A percentile compares a stretch with the other conserved stretches of the same genome.
These are phyloP conservation scores for Mariannaea elegans DNA, from an alignment of 2,329 filamentous ascomycete species.

Conservation along the genomic window DNA sequence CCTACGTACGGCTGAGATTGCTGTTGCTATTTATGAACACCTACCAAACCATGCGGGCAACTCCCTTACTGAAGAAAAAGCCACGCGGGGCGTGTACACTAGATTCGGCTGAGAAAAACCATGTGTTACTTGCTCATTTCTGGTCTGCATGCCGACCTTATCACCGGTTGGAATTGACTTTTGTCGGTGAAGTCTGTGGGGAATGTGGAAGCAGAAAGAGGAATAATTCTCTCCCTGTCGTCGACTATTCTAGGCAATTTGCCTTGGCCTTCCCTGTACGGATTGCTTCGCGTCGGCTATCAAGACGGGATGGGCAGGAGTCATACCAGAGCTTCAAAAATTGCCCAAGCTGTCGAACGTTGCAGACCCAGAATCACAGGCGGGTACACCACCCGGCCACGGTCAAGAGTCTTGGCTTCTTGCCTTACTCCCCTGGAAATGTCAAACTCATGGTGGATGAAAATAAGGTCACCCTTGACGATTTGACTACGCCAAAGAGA, in stretches of 20 bases:
- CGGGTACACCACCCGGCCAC: no score
- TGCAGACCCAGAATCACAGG: no score
- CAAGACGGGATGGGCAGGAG: background rate
- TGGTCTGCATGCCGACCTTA: background rate
- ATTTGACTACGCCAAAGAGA: no score
- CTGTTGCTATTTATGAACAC: slow-evolving; percentile 34
- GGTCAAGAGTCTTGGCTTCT: no score
- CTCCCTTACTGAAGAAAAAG: background rate
- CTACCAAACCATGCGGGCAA: slow-evolving; percentile 1
- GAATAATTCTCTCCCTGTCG: background rate
- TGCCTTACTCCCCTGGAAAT: slow-evolving; percentile 18
- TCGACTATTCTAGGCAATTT: no score
- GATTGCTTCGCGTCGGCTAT: background rate
- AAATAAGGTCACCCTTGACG: slow-evolving; percentile 13
- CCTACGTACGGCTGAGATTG: slow-evolving; percentile 11
- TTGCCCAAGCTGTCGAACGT: no score
- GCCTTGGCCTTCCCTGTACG: no score
- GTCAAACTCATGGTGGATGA: slow-evolving; percentile 16
- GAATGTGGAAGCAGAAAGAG: background rate
- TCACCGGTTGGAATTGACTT: slow-evolving; percentile 6
- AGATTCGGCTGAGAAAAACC: slow-evolving; percentile 17
- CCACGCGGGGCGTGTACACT: slow-evolving; percentile 2
- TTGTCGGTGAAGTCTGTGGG: background rate
- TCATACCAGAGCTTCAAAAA: background rate
- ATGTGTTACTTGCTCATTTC: slow-evolving; percentile 12